Conservation (phyloP, 2,329 filamentous ascomycete species). For the Xylariaceae sp. region DNA sequence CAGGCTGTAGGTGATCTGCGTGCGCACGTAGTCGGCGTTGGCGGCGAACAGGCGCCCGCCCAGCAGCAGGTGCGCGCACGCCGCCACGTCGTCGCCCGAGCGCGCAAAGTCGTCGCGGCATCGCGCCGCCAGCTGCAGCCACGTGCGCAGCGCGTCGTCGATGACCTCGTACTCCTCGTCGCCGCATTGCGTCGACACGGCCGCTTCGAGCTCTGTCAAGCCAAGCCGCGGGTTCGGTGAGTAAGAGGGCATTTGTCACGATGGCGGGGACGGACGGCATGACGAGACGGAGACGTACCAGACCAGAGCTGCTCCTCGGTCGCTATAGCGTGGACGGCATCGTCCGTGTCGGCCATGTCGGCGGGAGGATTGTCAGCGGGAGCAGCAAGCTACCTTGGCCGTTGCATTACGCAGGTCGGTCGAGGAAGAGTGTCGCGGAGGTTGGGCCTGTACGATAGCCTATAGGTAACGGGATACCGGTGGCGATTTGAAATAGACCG, state of each 20-base stretch:
- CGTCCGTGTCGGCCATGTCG: too few species aligned
- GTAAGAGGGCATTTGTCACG: neutral
- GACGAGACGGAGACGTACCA: constrained; percentile 46
- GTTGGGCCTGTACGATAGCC: too few species aligned
- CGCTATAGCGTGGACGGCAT: too few species aligned
- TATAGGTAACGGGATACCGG: too few species aligned
- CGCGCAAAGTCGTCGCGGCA: constrained; percentile 70
- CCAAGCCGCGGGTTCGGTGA: constrained; percentile 1
- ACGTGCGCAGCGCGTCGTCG: constrained; percentile 79
- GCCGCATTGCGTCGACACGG: constrained; percentile 37
- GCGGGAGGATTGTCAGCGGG: too few species aligned
- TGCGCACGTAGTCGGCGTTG: constrained; percentile 80
- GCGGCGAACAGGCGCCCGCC: constrained; percentile 64
- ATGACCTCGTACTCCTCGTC: constrained; percentile 49
- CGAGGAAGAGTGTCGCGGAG: too few species aligned
- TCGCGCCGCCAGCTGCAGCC: constrained; percentile 68
- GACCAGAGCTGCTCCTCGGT: constrained; percentile 85
- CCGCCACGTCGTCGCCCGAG: constrained; percentile 70
- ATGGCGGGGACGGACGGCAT: too few species aligned
- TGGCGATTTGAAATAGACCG: too few species aligned
- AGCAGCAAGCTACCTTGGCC: too few species aligned
- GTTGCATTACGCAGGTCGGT: too few species aligned
- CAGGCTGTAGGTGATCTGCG: constrained; percentile 86
- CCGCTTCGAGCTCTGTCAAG: constrained; percentile 37
- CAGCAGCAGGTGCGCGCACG: constrained; percentile 72